Conservation (phyloP, 495 filamentous ascomycete genomes). For the Penicillium odoratum region DNA sequence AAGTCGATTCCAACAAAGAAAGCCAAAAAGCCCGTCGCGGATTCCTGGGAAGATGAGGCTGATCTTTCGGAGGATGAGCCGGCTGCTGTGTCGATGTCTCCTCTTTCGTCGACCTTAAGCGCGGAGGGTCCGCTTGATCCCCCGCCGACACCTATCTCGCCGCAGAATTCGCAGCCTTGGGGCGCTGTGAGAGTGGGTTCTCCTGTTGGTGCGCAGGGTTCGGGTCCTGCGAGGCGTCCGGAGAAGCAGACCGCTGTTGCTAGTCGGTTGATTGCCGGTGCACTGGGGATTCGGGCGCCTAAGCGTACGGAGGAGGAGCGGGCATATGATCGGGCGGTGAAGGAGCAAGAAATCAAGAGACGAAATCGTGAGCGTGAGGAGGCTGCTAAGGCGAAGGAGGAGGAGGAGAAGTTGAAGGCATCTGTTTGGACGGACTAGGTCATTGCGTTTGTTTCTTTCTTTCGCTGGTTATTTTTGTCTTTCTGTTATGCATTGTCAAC, state of each 20-base stretch:
- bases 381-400: conserved; percentile 60
- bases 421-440: conserved; percentile 80
- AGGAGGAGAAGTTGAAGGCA: conserved; percentile 67
- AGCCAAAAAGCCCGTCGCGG: conserved; percentile 53
- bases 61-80: conserved; percentile 37
- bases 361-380: conserved; percentile 71
- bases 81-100: conserved; percentile 14
- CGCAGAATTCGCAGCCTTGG: conserved; percentile 41
- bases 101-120: conserved; percentile 35
- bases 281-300: conserved; percentile 77
- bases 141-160: conserved; percentile 61
- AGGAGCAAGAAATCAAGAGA: conserved; percentile 81
- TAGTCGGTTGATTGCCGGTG: conserved; percentile 84
- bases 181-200: conserved; percentile 8
- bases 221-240: conserved; percentile 51
- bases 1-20: conserved; percentile 41
- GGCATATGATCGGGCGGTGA: conserved; percentile 80
- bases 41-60: conserved; percentile 85
- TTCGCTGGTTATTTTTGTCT: neutral
- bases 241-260: conserved; percentile 94
- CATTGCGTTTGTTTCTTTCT: neutral
- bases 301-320: conserved; percentile 84
- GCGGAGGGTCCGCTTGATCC: conserved; percentile 51
- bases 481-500: conserved; percentile 10
- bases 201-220: conserved; percentile 25